phyloP scores from a whole-genome alignment of 768 basidiomycete species.

The Serendipita sp. region DNA sequence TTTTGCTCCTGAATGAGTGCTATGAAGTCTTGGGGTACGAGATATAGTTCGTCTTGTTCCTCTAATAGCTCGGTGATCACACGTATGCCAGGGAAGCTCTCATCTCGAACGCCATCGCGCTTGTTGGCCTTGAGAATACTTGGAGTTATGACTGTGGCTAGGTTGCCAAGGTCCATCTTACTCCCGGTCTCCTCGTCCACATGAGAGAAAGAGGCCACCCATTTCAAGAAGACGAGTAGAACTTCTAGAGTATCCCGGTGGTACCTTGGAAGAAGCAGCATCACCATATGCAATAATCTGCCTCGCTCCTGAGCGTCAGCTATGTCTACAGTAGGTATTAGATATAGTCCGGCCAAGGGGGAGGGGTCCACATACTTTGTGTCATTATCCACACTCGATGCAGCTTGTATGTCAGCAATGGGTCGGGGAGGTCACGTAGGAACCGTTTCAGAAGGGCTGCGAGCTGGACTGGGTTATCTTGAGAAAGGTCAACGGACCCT shows the following conservation, averaged over 20 bases:
- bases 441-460: constrained; percentile 96
- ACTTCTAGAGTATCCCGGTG: constrained; percentile 98
- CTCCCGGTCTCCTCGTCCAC: constrained; percentile 93
- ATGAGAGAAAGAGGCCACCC: constrained; percentile 98
- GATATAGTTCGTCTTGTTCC: constrained; percentile 88
- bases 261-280: constrained; percentile 73
- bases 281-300: constrained; percentile 71
- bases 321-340: constrained; percentile 33
- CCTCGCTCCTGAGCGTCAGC: constrained; percentile 60
- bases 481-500: constrained; percentile 73
- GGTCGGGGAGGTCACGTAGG: constrained; percentile 89
- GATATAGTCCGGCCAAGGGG: neutral
- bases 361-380: constrained; percentile 44
- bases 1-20: constrained; percentile 82
- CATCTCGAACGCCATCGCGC: constrained; percentile 74
- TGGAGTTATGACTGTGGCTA: constrained; percentile 96
- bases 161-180: constrained; percentile 93
- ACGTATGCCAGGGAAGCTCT: constrained; percentile 73
- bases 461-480: constrained; percentile 92
- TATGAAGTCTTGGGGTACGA: constrained; percentile 82
- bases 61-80: constrained; percentile 78
- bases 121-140: constrained; percentile 82
- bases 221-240: constrained; percentile 94
- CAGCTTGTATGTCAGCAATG: constrained; percentile 85
- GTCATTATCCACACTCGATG: constrained; percentile 78